phyloP scores from a whole-genome alignment of 2,329 filamentous ascomycete species.

The Amesomyces nigricolor region DNA sequence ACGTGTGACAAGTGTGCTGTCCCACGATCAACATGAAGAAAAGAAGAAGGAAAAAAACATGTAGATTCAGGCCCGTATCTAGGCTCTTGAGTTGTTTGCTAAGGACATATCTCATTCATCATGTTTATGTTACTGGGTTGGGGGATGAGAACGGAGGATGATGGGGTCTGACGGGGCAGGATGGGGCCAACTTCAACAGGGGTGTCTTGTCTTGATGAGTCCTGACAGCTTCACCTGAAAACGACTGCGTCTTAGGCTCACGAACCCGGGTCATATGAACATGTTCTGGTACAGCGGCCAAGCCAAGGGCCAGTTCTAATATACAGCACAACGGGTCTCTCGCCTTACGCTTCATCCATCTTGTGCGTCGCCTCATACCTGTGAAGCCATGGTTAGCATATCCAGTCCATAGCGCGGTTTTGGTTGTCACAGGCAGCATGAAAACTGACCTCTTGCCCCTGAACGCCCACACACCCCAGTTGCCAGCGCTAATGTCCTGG shows the following conservation, averaged over 20 bases:
- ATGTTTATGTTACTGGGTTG: no score
- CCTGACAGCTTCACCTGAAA: no score
- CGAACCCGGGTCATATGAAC: neutral
- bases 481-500: constrained; percentile 88
- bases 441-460: constrained; percentile 80
- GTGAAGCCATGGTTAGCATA: constrained; percentile 31
- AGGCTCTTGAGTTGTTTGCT: no score
- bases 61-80: no score
- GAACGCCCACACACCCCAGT: constrained; percentile 97
- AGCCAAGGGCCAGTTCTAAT: no score
- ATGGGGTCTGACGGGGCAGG: no score
- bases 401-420: neutral
- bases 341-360: constrained; percentile 10
- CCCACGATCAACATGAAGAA: neutral
- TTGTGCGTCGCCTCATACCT: constrained; percentile 61
- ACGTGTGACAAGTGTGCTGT: neutral
- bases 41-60: no score
- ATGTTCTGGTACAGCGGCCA: neutral
- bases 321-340: no score
- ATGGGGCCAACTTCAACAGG: no score
- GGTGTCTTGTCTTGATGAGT: no score
- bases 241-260: no score
- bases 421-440: neutral
- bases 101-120: no score
- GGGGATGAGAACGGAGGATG: neutral